Evolutionary conservation across 805 yeast species (phyloP), one percentile per base, ranked within the genome.

Genomic region (Metschnikowia continentalis): DNA sequence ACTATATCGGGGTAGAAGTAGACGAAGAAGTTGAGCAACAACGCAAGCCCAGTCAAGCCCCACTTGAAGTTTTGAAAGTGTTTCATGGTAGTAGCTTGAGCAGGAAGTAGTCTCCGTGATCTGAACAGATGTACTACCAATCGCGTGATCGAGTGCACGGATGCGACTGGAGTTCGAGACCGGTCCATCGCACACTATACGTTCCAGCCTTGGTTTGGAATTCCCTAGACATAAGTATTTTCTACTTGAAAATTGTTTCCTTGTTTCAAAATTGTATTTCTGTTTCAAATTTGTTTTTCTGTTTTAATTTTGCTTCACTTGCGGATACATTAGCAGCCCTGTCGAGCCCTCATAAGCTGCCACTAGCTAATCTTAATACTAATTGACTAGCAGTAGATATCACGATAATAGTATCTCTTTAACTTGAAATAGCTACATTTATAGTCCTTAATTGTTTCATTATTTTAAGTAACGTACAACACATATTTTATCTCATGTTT

Each of bases 1-100:
- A 74, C 65, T 14, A 85, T 54, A 36, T 88, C 84, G 1, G 96
- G 95, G 63, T 88, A 90, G 30, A 89, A 81, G 69, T 82, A 86
- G 7, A 88, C 80, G 64, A 86, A 87, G 1, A 78, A 46, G 60
- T 89, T 88, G 44, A 84, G 67, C 1, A 72, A 39, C 0, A 78
- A 41, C 0, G 90, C 75, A 1, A 71, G 47, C 3, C 56, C 43
- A 2, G 79, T 68, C 35, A 70, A 61, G n/a, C 59, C 14, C 60
- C 65, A 61, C 38, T 65, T 60, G 48, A 44, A 44, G 5, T 13
- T 44, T 20, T 42, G 46, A 14, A 42, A 32, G 30, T 20, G n/a
- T 8, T 20, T 42, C 46, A 42, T 42, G 17, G 6, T 15, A 17
- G 20, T 42, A 11, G 26, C 45, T 19, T 5, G 14, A 17, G 15